A percentile compares a stretch with the other conserved stretches of the same genome.
Evolutionary conservation across 305 asterid genomes (phyloP).

Genomic region (Monarda citriodora): DNA sequence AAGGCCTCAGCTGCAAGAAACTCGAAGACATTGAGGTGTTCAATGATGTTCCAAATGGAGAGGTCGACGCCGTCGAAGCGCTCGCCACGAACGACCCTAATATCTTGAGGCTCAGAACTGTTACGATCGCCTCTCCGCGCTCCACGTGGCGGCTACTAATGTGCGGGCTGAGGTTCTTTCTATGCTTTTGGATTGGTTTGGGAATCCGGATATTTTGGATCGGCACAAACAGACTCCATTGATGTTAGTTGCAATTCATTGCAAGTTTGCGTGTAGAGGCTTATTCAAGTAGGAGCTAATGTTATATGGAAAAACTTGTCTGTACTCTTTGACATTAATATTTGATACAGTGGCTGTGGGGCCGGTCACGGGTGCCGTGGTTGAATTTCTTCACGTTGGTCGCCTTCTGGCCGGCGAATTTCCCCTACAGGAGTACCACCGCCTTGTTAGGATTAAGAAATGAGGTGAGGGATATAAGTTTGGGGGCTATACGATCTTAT

Average conservation of each 20-base stretch:
- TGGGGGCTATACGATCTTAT: no score
- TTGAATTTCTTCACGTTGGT: no score
- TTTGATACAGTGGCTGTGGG: no score
- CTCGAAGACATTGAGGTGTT: constrained; percentile 39
- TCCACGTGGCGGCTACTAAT: constrained; percentile 79
- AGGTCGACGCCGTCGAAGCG: no score
- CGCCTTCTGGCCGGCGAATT: no score
- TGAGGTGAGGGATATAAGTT: no score
- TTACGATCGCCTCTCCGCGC: constrained; percentile 49
- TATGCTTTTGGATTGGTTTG: constrained; percentile 68
- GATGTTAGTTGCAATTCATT: constrained; percentile 93
- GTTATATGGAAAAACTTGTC: no score
- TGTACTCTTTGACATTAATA: no score
- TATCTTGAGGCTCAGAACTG: constrained; percentile 33
- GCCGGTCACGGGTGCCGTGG: no score
- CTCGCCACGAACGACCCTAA: constrained; percentile 55
- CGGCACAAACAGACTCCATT: constrained; percentile 95
- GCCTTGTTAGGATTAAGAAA: no score
- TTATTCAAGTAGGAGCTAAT: constrained; percentile 88
- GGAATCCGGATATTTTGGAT: constrained; percentile 70
- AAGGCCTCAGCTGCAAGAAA: constrained; percentile 60
- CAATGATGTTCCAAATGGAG: no score
- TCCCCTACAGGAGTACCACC: no score
- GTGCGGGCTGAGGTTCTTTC: constrained; percentile 82
- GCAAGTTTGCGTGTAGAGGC: constrained; percentile 65